These are phyloP conservation scores for Pisolithus tinctorius DNA, from an alignment of 768 basidiomycete species.

Conservation along the genomic window DNA sequence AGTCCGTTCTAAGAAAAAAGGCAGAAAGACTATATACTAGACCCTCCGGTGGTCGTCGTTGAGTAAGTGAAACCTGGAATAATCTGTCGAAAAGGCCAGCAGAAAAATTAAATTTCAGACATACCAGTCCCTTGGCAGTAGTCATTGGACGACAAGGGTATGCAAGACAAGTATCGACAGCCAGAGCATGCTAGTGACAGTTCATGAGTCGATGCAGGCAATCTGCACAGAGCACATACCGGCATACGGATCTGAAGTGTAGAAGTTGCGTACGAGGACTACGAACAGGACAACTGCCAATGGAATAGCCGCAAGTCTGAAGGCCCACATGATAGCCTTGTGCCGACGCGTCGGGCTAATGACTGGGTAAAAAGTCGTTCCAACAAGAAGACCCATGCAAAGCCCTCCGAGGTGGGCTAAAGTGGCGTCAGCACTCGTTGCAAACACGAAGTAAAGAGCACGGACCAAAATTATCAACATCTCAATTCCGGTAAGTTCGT, in stretches of 20 bases:
- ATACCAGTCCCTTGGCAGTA: constrained; percentile 49
- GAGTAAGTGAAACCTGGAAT: constrained; percentile 15
- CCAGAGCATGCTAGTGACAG: constrained; percentile 62
- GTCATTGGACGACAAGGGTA: constrained; percentile 70
- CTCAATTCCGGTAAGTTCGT: constrained; percentile 29
- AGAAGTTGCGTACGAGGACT: constrained; percentile 82
- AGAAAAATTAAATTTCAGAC: not conserved
- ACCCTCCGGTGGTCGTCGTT: constrained; percentile 23
- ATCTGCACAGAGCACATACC: constrained; percentile 38
- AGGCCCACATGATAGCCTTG: constrained; percentile 60
- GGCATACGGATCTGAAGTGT: constrained; percentile 78
- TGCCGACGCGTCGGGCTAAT: constrained; percentile 78
- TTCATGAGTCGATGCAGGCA: not conserved
- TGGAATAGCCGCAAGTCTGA: constrained; percentile 69
- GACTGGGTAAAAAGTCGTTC: constrained; percentile 82
- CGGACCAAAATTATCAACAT: constrained; percentile 86
- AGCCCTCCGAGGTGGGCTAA: constrained; percentile 84
- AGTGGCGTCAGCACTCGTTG: not conserved
- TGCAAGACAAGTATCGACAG: constrained; percentile 86
- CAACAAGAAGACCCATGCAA: constrained; percentile 75
- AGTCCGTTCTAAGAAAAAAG: not conserved
- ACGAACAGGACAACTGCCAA: constrained; percentile 76
- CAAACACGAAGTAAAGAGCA: constrained; percentile 2
- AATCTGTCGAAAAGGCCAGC: constrained; percentile 2
- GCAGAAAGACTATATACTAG: constrained; percentile 18